Evolutionary conservation across 805 yeast species (phyloP).

Genomic region (Wickerhamiella azyma): DNA sequence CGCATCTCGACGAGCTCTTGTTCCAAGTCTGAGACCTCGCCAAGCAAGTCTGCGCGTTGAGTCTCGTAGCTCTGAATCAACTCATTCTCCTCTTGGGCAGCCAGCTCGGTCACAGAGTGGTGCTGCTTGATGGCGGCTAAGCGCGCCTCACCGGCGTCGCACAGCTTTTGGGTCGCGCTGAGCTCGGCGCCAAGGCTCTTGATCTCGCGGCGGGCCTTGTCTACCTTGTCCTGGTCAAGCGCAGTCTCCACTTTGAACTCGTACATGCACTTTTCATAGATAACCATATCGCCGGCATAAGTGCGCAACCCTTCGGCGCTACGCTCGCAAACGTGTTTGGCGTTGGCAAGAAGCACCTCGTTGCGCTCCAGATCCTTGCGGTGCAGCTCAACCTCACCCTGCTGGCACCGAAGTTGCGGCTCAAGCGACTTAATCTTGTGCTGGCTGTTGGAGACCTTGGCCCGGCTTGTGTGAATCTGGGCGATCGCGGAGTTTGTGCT

Average conservation of each 20-base stretch:
- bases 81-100: conserved; percentile 7
- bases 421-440: neutral
- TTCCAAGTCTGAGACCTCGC: conserved; percentile 15
- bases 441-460: neutral
- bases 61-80: neutral
- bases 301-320: neutral
- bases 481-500: neutral
- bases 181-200: conserved; percentile 8
- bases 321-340: neutral
- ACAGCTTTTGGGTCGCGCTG: conserved; percentile 5
- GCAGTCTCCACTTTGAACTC: conserved; percentile 9
- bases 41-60: neutral
- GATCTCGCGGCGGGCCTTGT: conserved; percentile 10
- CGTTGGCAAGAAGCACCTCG: conserved; percentile 18
- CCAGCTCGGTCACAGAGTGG: neutral
- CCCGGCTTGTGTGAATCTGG: neutral
- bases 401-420: neutral
- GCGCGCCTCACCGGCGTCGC: conserved; percentile 1
- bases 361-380: conserved; percentile 15
- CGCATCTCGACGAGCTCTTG: conserved; percentile 17
- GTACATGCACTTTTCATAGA: conserved; percentile 8
- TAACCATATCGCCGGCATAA: conserved; percentile 1
- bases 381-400: conserved; percentile 12
- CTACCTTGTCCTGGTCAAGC: conserved; percentile 14
- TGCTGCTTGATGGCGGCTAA: neutral